A percentile compares a stretch with the other conserved stretches of the same genome.
These are phyloP conservation scores for Scedosporium minutisporum DNA, from an alignment of 2,329 filamentous ascomycete genomes.

Conservation along the genomic window DNA sequence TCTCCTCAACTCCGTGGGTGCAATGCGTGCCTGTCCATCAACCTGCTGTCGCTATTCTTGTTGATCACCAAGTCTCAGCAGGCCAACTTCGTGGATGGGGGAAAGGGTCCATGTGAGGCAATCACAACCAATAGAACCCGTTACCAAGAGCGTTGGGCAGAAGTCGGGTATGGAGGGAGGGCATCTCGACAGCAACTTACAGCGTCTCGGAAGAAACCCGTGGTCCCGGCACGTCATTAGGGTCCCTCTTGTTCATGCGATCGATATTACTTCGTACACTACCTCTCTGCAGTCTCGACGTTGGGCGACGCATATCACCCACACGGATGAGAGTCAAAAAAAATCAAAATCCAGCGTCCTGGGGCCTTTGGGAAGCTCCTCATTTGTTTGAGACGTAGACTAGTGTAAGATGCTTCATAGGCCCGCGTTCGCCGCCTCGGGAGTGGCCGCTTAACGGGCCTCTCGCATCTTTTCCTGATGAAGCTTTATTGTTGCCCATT, in stretches of 20 bases:
- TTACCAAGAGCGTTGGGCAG: background rate
- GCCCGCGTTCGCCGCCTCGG: background rate
- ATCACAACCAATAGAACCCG: background rate
- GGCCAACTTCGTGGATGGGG: background rate
- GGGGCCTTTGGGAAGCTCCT: background rate
- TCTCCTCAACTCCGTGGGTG: background rate
- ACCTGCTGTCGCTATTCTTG: background rate
- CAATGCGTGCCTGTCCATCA: background rate
- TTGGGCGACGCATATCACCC: too few relatives aligned
- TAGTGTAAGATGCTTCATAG: background rate
- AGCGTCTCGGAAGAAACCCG: background rate
- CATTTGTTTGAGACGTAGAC: background rate
- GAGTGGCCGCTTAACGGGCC: background rate
- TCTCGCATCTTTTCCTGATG: background rate
- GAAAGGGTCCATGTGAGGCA: background rate
- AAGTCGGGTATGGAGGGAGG: conserved; percentile 3
- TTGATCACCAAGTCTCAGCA: background rate
- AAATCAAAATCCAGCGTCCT: background rate
- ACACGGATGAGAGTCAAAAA: background rate
- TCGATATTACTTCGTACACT: too few relatives aligned
- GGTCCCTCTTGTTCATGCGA: conserved; percentile 10
- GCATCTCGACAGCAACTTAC: conserved; percentile 2
- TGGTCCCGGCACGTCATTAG: conserved; percentile 1
- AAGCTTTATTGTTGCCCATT: background rate
- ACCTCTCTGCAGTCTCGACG: too few relatives aligned